Conservation (phyloP, 2,329 filamentous ascomycete species). For the Fonsecaea monophora region DNA sequence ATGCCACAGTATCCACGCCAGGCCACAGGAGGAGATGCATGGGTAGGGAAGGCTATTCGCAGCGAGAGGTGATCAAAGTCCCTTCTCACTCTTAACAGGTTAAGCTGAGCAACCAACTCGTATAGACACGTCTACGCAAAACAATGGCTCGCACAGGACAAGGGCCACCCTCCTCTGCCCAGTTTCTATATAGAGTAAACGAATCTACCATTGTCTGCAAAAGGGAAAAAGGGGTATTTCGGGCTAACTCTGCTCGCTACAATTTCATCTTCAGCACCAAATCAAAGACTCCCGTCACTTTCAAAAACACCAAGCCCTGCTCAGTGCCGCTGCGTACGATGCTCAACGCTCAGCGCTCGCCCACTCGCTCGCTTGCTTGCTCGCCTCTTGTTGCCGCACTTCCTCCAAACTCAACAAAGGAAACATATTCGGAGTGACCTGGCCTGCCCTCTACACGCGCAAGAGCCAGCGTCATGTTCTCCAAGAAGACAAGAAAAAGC, state of each 20-base stretch:
- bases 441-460: neutral
- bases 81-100: too few relatives aligned
- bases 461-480: constrained; percentile 10
- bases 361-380: neutral
- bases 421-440: neutral
- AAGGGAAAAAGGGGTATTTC: constrained; percentile 44
- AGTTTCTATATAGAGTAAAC: neutral
- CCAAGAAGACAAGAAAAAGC: constrained; percentile 3
- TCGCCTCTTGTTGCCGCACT: neutral
- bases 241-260: constrained; percentile 18
- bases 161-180: neutral
- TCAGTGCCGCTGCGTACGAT: constrained; percentile 6
- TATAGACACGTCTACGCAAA: too few relatives aligned
- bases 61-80: too few relatives aligned
- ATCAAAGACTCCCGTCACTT: constrained; percentile 11
- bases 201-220: constrained; percentile 33
- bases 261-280: constrained; percentile 22
- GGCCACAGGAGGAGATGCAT: too few relatives aligned
- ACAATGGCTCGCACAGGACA: too few relatives aligned
- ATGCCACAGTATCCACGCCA: too few relatives aligned
- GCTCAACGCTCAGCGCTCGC: neutral
- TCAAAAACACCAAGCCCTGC: constrained; percentile 17
- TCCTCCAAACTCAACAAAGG: constrained; percentile 15
- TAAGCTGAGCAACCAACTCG: too few relatives aligned
- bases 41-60: too few relatives aligned